Evolutionary conservation across 2,329 filamentous ascomycete genomes (phyloP), one percentile per base, ranked within the genome.

Genomic region (Talaromyces sp.): DNA sequence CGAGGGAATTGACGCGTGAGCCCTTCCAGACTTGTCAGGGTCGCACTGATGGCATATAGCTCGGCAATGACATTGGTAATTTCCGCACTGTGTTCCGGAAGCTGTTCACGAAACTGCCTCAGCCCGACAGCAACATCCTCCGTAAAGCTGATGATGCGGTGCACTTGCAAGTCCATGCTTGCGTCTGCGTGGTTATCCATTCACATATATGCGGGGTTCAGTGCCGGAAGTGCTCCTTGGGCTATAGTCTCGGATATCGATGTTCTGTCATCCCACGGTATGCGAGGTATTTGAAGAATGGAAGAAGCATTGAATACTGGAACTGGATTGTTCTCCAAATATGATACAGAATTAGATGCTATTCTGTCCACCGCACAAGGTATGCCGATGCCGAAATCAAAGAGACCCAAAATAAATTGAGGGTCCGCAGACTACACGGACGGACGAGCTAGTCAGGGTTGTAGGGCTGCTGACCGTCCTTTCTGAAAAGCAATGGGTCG

Each of bases 1-100:
- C 71, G 69, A 21, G 69, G 75, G 69, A 79, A 77, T 16, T 70
- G 74, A 31, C 75, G 73, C 33, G 81, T 71, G 31, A 79, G 71
- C 57, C 75, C 75, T 46, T 83, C 77, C 42, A 87, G 72, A 46
- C 74, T 74, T 52, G 79, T 79, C 25, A 87, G 74, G 8, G 75
- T 76, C 55, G 79, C 76, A 62, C 82, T 82, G 69, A 86, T 81
- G 58, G 78, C 77, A 69, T 83, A 85, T 25, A 86, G 77, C 64
- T 84, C 79, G 61, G 81, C 79, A 59, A 86, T 82, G 31, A 83
- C 72, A 35, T 76, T 76, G 25, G 82, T 83, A 67, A 87, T 82
- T 48, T 83, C 80, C 35, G 80, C 78, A 37, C 80, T 76, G 67
- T 81, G 74, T 59, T 83, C 77, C 7, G 82, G 80, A 56, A 86